Evolutionary conservation across 2,329 filamentous ascomycete species (phyloP).

Genomic region (Trichoderma koningii): DNA sequence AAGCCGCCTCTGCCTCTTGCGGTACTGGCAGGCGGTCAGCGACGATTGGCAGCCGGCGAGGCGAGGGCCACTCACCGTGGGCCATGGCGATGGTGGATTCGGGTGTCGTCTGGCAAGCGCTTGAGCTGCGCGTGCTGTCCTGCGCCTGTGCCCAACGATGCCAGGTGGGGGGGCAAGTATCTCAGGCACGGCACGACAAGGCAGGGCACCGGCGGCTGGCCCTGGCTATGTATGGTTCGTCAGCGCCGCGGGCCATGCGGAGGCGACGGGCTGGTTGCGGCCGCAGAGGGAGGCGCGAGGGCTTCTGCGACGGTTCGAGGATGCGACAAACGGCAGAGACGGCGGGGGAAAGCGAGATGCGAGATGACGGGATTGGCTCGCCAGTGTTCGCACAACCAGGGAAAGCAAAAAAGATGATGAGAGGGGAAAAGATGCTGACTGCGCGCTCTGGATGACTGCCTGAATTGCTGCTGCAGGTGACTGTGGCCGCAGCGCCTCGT

Average conservation of each 20-base stretch:
- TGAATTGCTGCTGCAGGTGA: no score
- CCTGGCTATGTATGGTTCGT: slow-evolving; percentile 26
- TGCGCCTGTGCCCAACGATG: slow-evolving; percentile 21
- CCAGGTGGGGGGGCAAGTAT: background rate
- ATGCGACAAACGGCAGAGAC: slow-evolving; percentile 11
- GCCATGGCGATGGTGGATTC: slow-evolving; percentile 25
- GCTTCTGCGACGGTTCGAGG: background rate
- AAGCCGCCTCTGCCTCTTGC: slow-evolving; percentile 54
- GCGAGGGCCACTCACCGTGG: slow-evolving; percentile 25
- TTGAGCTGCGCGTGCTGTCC: background rate
- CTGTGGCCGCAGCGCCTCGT: no score
- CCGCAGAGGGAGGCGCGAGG: slow-evolving; percentile 8
- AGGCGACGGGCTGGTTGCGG: slow-evolving; percentile 16
- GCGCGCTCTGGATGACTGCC: no score
- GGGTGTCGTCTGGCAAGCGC: background rate
- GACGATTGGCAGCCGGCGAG: slow-evolving; percentile 7
- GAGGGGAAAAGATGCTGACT: background rate
- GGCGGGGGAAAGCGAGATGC: slow-evolving; percentile 4
- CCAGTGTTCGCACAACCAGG: background rate
- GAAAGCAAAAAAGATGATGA: background rate
- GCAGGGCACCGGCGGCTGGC: slow-evolving; percentile 27
- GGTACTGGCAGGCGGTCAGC: slow-evolving; percentile 25
- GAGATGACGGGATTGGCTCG: background rate
- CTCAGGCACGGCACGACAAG: slow-evolving; percentile 24
- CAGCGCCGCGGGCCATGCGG: slow-evolving; percentile 24